phyloP scores from a whole-genome alignment of 2,329 filamentous ascomycete genomes.

The Colletotrichum theobromicola region DNA sequence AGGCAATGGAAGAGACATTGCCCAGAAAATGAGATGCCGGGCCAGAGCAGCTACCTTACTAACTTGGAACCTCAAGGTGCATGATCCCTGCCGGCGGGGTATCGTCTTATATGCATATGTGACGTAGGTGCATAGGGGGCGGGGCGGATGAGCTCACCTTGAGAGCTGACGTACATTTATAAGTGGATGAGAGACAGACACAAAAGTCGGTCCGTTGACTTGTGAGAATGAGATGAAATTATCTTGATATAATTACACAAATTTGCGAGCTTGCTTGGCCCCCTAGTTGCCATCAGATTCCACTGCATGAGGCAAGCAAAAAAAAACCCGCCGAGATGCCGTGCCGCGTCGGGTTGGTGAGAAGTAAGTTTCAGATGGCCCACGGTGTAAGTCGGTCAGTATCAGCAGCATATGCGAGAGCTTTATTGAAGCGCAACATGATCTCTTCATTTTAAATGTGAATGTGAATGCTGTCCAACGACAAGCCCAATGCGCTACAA shows the following conservation, averaged over 20 bases:
- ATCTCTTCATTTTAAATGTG: constrained; percentile 2
- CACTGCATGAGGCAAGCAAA: background rate
- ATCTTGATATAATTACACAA: background rate
- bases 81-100: constrained; percentile 6
- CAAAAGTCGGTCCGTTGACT: background rate
- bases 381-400: constrained; percentile 1
- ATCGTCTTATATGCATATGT: constrained; percentile 10
- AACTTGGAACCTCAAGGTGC: background rate
- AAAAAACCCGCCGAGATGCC: background rate
- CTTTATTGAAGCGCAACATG: background rate
- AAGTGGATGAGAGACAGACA: background rate
- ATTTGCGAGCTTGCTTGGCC: background rate
- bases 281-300: background rate
- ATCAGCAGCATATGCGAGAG: background rate
- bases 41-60: background rate
- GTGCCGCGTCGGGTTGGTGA: background rate
- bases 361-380: background rate
- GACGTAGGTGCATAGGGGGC: constrained; percentile 7
- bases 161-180: background rate
- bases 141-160: background rate
- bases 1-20: background rate
- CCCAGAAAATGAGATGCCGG: background rate
- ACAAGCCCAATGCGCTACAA: constrained; percentile 4
- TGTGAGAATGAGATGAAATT: background rate
- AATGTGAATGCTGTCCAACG: background rate